Base-by-base conservation (phyloP, 2,329 filamentous ascomycete species). In the Alternaria solani region DNA sequence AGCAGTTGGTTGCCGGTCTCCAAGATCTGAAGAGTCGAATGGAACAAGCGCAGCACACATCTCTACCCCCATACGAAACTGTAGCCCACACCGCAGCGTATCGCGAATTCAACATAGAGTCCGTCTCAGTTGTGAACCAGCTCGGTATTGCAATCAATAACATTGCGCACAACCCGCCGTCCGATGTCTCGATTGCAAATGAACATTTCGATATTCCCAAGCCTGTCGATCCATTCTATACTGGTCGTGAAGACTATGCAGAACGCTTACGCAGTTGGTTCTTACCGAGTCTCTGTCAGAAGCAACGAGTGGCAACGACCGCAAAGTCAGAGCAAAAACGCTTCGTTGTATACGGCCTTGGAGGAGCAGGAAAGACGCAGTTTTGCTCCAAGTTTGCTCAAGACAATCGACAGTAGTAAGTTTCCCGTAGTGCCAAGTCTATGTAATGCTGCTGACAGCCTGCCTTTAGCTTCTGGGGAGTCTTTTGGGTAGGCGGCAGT, bases 301-400 rank as follows among this genome's bases (percentile, higher is more conserved):
- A 39, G 2, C 38, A 39, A 39, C n/a, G 4, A 3, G 38, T n/a
- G 6, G n/a, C 8, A 39, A 8, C n/a, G 8, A 9, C 1, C 38
- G 3, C 7, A 39, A 44, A 53, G 39, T 14, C 36, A 30, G 30
- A 60, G 16, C 61, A 59, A 16, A 61, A 58, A n/a, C 54, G 55
- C 14, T 64, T 61, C 61, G 70, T 48, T 59, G 75, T 48, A 48
- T 73, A 75, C 59, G 79, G 79, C 14, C 59, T 80, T 25, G 76
- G 75, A n/a, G 79, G 79, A 12, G 77, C 76, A 44, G 79, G 79
- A 11, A 81, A 81, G 64, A 81, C 76, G 4, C 75, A 81, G 59
- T 71, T 81, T 28, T 79, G 72, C 55, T 67, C 63, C 7, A 80
- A 79, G 58, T 80, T 74, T 69, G 78, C 72, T 3, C 56, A 74